Evolutionary conservation across 257 asterid species (phyloP).

Genomic region (Agastache rugosa): DNA sequence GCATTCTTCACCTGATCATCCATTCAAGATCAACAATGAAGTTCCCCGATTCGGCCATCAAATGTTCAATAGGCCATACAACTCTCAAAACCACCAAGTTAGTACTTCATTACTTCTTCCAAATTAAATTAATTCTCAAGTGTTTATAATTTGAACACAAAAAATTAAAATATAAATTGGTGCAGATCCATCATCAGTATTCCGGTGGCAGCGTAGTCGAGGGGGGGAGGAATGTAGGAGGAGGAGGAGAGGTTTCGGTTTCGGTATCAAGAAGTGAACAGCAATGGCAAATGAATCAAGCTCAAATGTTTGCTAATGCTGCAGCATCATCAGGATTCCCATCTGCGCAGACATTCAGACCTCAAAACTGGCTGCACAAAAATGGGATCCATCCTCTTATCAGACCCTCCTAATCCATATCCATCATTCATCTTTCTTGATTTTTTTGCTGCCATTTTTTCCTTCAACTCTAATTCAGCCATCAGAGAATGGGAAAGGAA

Average conservation of each 20-base stretch:
- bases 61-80: constrained; percentile 42
- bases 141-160: no score
- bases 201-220: constrained; percentile 54
- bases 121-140: neutral
- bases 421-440: neutral
- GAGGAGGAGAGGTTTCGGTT: constrained; percentile 42
- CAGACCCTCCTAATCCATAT: constrained; percentile 48
- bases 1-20: constrained; percentile 58
- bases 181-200: constrained; percentile 44
- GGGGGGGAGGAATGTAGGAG: neutral
- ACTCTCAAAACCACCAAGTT: constrained; percentile 52
- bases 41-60: constrained; percentile 54
- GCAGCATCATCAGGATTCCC: constrained; percentile 99
- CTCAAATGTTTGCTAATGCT: constrained; percentile 67
- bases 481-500: constrained; percentile 28
- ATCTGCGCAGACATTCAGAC: constrained; percentile 44
- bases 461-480: neutral
- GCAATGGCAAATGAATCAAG: constrained; percentile 50
- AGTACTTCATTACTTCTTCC: neutral
- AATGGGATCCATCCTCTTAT: constrained; percentile 66
- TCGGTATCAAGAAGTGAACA: constrained; percentile 43
- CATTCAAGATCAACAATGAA: constrained; percentile 40
- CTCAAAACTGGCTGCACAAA: constrained; percentile 62
- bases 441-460: constrained; percentile 17
- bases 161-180: neutral